phyloP scores from a whole-genome alignment of 2,329 filamentous ascomycete species.

The Huntiella omanensis region DNA sequence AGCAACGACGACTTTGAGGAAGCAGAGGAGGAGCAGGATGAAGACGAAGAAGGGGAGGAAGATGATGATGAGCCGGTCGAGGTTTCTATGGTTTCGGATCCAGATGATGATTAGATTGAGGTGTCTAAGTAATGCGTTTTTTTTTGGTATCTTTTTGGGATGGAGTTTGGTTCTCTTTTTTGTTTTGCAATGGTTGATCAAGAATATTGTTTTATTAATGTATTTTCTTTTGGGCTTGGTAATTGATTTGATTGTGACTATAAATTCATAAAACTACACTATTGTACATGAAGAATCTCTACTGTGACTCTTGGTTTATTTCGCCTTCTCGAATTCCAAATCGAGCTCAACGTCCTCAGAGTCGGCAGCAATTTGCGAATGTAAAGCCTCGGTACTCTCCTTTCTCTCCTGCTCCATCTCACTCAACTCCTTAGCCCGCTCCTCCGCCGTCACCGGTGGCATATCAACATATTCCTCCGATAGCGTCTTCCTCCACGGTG shows the following conservation, averaged over 20 bases:
- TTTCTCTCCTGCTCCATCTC: background rate
- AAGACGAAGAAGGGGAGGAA: constrained; percentile 6
- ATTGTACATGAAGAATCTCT: background rate
- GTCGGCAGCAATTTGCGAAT: no score
- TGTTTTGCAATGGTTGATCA: constrained; percentile 4
- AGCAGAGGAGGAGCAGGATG: constrained; percentile 3
- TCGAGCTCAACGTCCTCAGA: no score
- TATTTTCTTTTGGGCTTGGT: background rate
- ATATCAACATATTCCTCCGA: no score
- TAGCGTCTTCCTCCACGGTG: no score
- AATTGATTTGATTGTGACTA: background rate
- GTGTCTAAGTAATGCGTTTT: constrained; percentile 3
- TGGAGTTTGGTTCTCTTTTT: constrained; percentile 10
- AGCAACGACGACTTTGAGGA: constrained; percentile 9
- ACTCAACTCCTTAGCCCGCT: background rate
- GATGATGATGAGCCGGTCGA: constrained; percentile 4
- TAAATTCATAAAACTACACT: background rate
- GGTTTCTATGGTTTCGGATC: constrained; percentile 9
- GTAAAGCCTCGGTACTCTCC: no score
- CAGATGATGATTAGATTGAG: constrained; percentile 7
- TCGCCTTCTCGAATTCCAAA: no score
- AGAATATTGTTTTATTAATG: constrained; percentile 3
- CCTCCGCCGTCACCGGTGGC: background rate
- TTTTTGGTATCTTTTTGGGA: constrained; percentile 3
- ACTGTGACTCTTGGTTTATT: background rate